Evolutionary conservation across 78 protist species (phyloP), one percentile per base, ranked within the genome.

Genomic region (Dictyostelium capitatum): DNA sequence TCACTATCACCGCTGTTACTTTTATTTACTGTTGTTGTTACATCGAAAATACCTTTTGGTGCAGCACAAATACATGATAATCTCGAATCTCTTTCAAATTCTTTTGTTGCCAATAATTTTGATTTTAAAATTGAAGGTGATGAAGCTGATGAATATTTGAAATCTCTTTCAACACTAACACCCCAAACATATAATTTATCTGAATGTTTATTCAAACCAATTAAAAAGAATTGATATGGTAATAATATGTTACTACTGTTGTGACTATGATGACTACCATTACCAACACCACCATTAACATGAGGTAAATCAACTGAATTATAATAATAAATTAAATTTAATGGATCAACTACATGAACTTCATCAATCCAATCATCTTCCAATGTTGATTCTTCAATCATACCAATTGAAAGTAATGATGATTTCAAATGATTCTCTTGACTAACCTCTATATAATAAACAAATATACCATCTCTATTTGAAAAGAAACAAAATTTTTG

Each of bases 21-120:
- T 59, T 59, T 59, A 23, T 77, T 28, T 4, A 37, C 28, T 12
- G 57, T 50, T 25, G 41, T 69, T 3, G 65, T 14, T 6, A 4
- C 46, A 50, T 74, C 65, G 15, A 80, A 72, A 11, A 85, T 75
- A 48, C 92, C 92, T 48, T 85, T 85, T 19, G 92, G 81, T 2
- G 92, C 74, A 0, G 64, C 50, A 85, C 92, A 85, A 15, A 85
- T 85, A 62, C 92, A 85, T 3, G 83, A 43, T 5, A 85, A 5
- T 43, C 83, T 53, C 0, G 25, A 19, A 53, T 82, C 69, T 5
- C 79, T 72, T 32, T 72, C 82, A 53, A 59, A 73, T 6, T 72
- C 83, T 72, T 85, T 72, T 2, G 47, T 43, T 17, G 83, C 92
- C n/a, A 85, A 47, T 37, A 85, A 48, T 32, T 70, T 85, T 4